These are phyloP conservation scores for Diutina ranongensis DNA, from an alignment of 1,139 yeast species.

Conservation along the genomic window DNA sequence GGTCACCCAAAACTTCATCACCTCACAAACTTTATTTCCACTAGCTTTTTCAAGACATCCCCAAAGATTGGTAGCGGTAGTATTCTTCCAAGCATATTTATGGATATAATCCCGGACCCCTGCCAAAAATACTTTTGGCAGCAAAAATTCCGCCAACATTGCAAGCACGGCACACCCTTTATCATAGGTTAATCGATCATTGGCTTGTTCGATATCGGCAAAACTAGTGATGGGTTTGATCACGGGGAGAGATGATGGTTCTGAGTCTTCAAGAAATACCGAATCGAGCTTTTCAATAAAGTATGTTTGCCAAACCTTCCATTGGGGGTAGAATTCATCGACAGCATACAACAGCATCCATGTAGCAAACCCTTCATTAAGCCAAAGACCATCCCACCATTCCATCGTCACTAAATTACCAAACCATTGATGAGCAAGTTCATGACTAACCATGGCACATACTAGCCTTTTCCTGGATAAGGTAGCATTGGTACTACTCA, in stretches of 20 bases:
- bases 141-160: neutral
- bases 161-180: neutral
- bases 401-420: neutral
- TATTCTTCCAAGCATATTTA: neutral
- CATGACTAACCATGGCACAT: neutral
- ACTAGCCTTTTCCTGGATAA: neutral
- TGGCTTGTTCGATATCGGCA: neutral
- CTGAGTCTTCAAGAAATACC: neutral
- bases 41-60: neutral
- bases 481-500: neutral
- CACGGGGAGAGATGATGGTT: neutral
- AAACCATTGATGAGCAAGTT: slow-evolving; percentile 1
- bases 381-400: neutral
- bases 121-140: neutral
- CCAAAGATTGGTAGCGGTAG: neutral
- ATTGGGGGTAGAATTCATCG: neutral
- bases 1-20: neutral
- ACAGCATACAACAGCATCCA: neutral
- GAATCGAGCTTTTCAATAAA: neutral
- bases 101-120: neutral
- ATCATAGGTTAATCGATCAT: neutral
- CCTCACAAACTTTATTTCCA: neutral
- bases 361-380: neutral
- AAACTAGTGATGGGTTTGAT: neutral
- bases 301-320: neutral